Percentiles rank a stretch among this genome's conserved stretches.
These are phyloP conservation scores for Alternaria incomplexa DNA, from an alignment of 2,329 filamentous ascomycete genomes.

Conservation along the genomic window DNA sequence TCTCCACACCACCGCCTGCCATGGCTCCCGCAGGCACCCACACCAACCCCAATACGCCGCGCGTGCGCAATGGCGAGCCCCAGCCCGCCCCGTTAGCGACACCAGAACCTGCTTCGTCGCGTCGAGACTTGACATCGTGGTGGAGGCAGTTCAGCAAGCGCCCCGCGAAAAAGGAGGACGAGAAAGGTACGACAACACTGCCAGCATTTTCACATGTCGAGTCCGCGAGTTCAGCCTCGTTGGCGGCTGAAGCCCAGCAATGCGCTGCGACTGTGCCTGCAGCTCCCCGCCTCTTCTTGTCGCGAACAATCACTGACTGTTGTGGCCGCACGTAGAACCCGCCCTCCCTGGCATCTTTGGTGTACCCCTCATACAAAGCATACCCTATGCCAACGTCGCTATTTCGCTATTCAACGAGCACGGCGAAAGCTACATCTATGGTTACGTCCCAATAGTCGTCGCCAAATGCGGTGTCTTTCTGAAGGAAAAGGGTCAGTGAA, in stretches of 20 bases:
- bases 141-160: slow-evolving; percentile 89
- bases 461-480: slow-evolving; percentile 97
- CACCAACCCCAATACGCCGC: slow-evolving; percentile 47
- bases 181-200: slow-evolving; percentile 59
- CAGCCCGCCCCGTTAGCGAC: slow-evolving; percentile 54
- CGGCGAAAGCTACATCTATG: slow-evolving; percentile 95
- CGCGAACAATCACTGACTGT: slow-evolving; percentile 30
- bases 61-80: slow-evolving; percentile 52
- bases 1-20: slow-evolving; percentile 26
- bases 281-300: slow-evolving; percentile 19
- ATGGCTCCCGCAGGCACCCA: slow-evolving; percentile 50
- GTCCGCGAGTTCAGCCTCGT: neutral
- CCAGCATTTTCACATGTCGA: neutral
- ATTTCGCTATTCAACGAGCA: slow-evolving; percentile 94
- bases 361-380: slow-evolving; percentile 89
- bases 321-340: slow-evolving; percentile 33
- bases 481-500: slow-evolving; percentile 85
- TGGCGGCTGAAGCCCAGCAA: slow-evolving; percentile 20
- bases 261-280: slow-evolving; percentile 14
- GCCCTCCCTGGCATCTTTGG: slow-evolving; percentile 85
- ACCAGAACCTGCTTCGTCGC: slow-evolving; percentile 75
- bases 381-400: slow-evolving; percentile 96
- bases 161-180: slow-evolving; percentile 65
- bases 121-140: slow-evolving; percentile 91
- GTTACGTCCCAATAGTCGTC: slow-evolving; percentile 97